A percentile compares a stretch with the other conserved stretches of the same genome.
These are phyloP conservation scores for Mucor mucedo DNA, from an alignment of 371 early-diverging fungal species.

Conservation along the genomic window DNA sequence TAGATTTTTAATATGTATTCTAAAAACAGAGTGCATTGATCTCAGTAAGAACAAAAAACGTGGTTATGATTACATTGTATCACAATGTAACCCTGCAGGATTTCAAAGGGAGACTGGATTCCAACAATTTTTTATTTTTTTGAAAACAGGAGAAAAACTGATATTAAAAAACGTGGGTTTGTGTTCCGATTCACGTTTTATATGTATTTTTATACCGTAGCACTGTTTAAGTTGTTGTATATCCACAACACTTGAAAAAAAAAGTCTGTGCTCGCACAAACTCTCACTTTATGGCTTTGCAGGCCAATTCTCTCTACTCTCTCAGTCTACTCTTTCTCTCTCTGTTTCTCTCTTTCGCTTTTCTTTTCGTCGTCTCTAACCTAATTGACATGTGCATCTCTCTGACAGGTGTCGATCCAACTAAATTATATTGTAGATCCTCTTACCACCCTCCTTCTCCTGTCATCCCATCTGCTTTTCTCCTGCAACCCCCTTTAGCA, in stretches of 20 bases:
- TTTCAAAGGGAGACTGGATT: background rate
- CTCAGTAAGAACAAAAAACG: background rate
- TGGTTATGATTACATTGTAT: background rate
- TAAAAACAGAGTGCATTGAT: constrained; percentile 1
- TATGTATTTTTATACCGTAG: constrained; percentile 3
- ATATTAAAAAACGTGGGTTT: constrained; percentile 10
- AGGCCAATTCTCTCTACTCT: too few species aligned
- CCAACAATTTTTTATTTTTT: background rate
- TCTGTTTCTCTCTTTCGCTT: background rate
- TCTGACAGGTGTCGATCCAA: constrained; percentile 2
- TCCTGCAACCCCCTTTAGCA: background rate
- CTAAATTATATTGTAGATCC: background rate
- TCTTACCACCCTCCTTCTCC: background rate
- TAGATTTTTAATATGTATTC: background rate
- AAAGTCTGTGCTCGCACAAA: background rate
- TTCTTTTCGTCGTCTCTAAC: too few species aligned
- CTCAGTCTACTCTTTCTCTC: too few species aligned
- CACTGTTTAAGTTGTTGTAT: background rate
- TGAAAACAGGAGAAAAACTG: background rate
- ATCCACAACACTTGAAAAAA: background rate
- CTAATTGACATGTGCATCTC: too few species aligned
- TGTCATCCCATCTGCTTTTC: background rate
- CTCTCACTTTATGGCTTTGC: too few species aligned
- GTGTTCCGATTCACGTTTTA: constrained; percentile 6
- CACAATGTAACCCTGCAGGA: constrained; percentile 9